Conservation (phyloP, 352 stramenopile species). For the Globisporangium radiosum region DNA sequence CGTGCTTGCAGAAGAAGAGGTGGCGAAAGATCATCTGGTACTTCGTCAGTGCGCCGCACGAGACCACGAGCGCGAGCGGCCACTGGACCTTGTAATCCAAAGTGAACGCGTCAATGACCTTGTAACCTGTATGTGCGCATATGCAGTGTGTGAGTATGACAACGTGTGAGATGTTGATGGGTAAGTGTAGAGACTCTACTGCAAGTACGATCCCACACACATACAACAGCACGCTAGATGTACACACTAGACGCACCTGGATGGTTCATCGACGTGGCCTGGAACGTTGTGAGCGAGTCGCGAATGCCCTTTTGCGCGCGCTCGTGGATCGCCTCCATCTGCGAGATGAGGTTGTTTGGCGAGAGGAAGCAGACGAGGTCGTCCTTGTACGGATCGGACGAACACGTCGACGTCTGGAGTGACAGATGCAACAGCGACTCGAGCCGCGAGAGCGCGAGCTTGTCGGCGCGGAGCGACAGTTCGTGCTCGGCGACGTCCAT, state of each 20-base stretch:
- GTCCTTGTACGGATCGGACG: slow-evolving; percentile 85
- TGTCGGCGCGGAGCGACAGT: slow-evolving; percentile 83
- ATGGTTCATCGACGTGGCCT: slow-evolving; percentile 56
- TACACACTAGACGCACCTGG: slow-evolving; percentile 17
- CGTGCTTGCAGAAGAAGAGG: slow-evolving; percentile 99
- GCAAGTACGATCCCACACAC: too few species aligned
- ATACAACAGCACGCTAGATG: neutral
- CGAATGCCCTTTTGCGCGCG: slow-evolving; percentile 55
- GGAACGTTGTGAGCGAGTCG: slow-evolving; percentile 71
- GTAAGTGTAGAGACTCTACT: too few species aligned
- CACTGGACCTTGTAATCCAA: slow-evolving; percentile 97
- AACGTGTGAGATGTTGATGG: too few species aligned
- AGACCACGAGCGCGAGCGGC: slow-evolving; percentile 97
- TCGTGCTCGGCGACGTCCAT: slow-evolving; percentile 95
- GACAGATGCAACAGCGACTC: slow-evolving; percentile 93
- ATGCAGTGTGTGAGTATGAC: too few species aligned
- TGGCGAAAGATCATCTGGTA: slow-evolving; percentile 99
- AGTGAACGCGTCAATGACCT: slow-evolving; percentile 95
- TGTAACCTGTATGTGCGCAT: slow-evolving; percentile 39
- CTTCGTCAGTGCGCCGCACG: slow-evolving; percentile 89
- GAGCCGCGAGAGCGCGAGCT: slow-evolving; percentile 84
- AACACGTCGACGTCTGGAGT: slow-evolving; percentile 90
- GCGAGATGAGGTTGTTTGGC: slow-evolving; percentile 84
- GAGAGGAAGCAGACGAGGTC: slow-evolving; percentile 86
- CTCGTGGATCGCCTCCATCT: slow-evolving; percentile 91